Percentiles rank a stretch among this genome's conserved stretches.
These are phyloP conservation scores for Fonsecaea multimorphosa DNA, from an alignment of 2,329 filamentous ascomycete genomes.

Conservation along the genomic window DNA sequence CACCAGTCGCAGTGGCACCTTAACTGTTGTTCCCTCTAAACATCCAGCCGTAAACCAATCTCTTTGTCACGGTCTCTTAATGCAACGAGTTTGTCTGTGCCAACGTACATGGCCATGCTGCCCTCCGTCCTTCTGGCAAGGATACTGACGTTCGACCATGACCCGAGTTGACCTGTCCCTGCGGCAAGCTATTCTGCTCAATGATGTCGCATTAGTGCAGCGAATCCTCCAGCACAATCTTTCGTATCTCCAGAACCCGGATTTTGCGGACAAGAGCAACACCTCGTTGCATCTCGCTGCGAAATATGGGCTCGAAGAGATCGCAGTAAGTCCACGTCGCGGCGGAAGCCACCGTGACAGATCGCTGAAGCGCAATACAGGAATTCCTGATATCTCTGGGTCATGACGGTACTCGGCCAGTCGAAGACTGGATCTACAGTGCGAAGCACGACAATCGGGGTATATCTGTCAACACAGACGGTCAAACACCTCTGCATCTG, in stretches of 20 bases:
- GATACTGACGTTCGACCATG: constrained; percentile 15
- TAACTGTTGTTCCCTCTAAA: neutral
- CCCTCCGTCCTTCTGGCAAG: neutral
- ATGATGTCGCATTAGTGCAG: constrained; percentile 73
- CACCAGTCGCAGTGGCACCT: no score
- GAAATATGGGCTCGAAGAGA: constrained; percentile 70
- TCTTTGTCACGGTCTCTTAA: neutral
- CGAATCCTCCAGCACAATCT: constrained; percentile 79
- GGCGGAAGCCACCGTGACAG: neutral
- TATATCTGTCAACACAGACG: constrained; percentile 77
- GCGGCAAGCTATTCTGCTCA: constrained; percentile 76
- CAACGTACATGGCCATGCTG: constrained; percentile 7
- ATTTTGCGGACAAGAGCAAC: constrained; percentile 76
- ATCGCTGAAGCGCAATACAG: constrained; percentile 41
- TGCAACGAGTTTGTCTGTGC: neutral
- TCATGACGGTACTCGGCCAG: constrained; percentile 65
- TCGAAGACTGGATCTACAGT: constrained; percentile 41
- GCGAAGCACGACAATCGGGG: constrained; percentile 47
- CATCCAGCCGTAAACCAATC: neutral
- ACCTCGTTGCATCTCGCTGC: constrained; percentile 84
- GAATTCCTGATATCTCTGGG: constrained; percentile 73
- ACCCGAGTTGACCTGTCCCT: constrained; percentile 32
- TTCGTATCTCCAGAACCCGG: constrained; percentile 75
- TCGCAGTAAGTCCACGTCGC: constrained; percentile 57
- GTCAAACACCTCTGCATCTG: constrained; percentile 82